Conservation (phyloP, 2,329 filamentous ascomycete genomes). For the Dactylella cylindrospora region DNA sequence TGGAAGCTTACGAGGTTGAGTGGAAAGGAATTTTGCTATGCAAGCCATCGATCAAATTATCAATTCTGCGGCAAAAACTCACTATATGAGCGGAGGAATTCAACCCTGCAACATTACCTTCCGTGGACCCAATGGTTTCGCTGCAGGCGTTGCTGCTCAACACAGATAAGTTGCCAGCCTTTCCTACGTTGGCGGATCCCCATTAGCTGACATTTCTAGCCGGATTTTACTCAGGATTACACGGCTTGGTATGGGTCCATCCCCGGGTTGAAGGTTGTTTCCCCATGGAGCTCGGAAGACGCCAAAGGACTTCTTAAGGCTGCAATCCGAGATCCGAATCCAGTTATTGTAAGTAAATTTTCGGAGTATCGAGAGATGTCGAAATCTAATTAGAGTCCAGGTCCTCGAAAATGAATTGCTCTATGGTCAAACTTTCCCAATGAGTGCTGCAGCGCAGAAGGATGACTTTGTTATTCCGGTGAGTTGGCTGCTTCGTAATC, state of each 20-base stretch:
- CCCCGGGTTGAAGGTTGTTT: conserved; percentile 93
- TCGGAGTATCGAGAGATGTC: background rate
- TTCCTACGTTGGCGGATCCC: background rate
- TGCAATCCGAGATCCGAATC: conserved; percentile 96
- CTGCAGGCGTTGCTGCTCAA: conserved; percentile 90
- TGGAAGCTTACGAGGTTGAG: background rate
- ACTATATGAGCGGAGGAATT: conserved; percentile 99
- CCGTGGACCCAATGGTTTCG: conserved; percentile 98
- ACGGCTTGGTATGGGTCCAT: conserved; percentile 98
- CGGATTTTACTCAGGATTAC: conserved; percentile 68
- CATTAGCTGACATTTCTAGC: conserved; percentile 10
- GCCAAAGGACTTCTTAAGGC: conserved; percentile 98
- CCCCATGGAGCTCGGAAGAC: conserved; percentile 94
- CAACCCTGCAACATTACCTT: conserved; percentile 99
- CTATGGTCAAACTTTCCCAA: conserved; percentile 89
- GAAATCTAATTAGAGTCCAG: conserved; percentile 3
- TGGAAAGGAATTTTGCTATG: conserved; percentile 86
- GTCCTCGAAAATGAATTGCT: conserved; percentile 79
- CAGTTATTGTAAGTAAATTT: conserved; percentile 65
- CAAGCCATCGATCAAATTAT: conserved; percentile 99
- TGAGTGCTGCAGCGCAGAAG: conserved; percentile 94
- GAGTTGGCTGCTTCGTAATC: conserved; percentile 46
- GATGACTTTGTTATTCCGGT: conserved; percentile 89
- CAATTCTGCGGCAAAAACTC: conserved; percentile 98
- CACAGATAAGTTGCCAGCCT: conserved; percentile 56